A percentile compares a stretch with the other conserved stretches of the same genome.
These are phyloP conservation scores for Chlorella vulgaris DNA, from an alignment of 139 green algal species.

Conservation along the genomic window DNA sequence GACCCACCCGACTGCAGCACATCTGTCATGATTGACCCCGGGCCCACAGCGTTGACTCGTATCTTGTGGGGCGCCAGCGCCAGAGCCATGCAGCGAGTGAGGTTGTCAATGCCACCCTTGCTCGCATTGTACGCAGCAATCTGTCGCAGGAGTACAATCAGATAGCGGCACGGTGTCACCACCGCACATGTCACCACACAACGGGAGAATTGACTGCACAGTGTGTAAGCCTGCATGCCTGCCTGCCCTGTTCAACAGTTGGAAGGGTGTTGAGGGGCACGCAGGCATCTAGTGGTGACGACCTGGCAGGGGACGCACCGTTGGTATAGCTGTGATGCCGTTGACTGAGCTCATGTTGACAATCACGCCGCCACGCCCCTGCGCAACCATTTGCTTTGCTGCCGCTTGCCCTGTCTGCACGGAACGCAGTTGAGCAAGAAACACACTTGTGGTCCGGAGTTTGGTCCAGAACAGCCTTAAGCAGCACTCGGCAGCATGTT, in stretches of 20 bases:
- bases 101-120: conserved; percentile 88
- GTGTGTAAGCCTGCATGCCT: no score
- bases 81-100: conserved; percentile 84
- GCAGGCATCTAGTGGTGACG: no score
- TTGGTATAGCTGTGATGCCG: conserved; percentile 78
- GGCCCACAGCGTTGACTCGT: conserved; percentile 85
- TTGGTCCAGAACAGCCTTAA: no score
- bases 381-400: conserved; percentile 74
- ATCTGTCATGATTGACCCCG: conserved; percentile 85
- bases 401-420: conserved; percentile 63
- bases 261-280: no score
- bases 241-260: no score
- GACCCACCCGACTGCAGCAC: conserved; percentile 60
- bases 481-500: no score
- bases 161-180: not conserved
- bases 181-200: no score
- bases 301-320: not conserved
- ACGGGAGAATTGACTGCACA: no score
- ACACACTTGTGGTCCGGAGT: not conserved
- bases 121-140: conserved; percentile 60
- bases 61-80: conserved; percentile 80
- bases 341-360: conserved; percentile 89
- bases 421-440: not conserved
- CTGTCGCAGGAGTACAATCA: not conserved
- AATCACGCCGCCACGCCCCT: conserved; percentile 74